These are phyloP conservation scores for Lophiotrema nucula DNA, from an alignment of 495 filamentous ascomycete species.

Conservation along the genomic window DNA sequence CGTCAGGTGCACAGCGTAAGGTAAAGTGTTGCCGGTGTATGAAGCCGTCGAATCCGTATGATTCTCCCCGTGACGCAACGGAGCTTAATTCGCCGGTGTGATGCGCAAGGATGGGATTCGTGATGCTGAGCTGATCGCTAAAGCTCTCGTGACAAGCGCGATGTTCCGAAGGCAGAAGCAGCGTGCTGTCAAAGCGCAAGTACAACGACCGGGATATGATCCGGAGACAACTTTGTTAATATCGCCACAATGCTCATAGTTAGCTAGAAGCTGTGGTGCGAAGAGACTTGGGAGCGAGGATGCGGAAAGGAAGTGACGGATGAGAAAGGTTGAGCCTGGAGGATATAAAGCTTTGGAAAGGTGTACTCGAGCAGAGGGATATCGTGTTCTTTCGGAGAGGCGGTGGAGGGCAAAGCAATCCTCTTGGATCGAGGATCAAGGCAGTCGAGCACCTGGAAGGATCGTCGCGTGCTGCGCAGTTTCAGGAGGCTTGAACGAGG, in stretches of 20 bases:
- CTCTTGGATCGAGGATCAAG: background rate
- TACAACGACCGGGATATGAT: background rate
- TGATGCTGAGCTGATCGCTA: background rate
- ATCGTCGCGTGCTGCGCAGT: slow-evolving; percentile 16
- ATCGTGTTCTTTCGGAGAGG: slow-evolving; percentile 18
- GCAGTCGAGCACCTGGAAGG: background rate
- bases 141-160: background rate
- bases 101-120: background rate
- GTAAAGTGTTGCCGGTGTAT: too few species aligned
- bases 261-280: background rate
- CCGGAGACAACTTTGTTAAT: background rate
- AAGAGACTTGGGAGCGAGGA: background rate
- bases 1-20: too few species aligned
- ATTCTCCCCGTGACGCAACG: too few species aligned
- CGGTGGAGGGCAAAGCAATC: slow-evolving; percentile 1
- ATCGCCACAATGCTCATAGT: slow-evolving; percentile 5
- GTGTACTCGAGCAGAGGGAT: background rate
- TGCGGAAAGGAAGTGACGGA: background rate
- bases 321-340: slow-evolving; percentile 3
- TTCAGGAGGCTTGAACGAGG: slow-evolving; percentile 11
- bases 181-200: slow-evolving; percentile 7
- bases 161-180: background rate
- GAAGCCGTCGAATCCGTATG: too few species aligned
- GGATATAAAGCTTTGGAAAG: background rate
- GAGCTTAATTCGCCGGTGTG: too few species aligned